Base-by-base conservation (phyloP, 2,329 filamentous ascomycete species). In the Ceratocystis harringtonii region DNA sequence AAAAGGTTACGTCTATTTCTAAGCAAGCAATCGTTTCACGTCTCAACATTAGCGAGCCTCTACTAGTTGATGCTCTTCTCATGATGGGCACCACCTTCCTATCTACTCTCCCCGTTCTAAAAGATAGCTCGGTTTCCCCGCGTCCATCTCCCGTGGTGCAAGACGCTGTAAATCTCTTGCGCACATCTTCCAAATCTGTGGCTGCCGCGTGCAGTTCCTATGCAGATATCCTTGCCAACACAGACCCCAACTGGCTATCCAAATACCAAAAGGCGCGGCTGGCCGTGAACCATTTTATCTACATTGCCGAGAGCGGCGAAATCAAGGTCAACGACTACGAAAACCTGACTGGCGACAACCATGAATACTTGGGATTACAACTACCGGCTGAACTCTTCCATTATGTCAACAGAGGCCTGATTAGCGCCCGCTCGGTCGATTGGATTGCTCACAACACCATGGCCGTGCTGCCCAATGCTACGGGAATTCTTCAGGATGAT, bases 331-430 rank as follows among this genome's bases (percentile, higher is more conserved):
- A 90, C 70, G 86, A 92, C 70, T 82, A 80, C 65, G 87, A 89
- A 6, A 80, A 84, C 65, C 82, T 91, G 22, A 92, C 94, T 1
- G 82, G 82, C 58, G 92, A 97, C 72, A 86, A 94, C 69, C 89
- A 95, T 72, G 87, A 92, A 71, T 92, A 96, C 72, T 84, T 96
- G 68, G 91, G 91, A n/a, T 84, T 95, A 67, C 88, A 92, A 67
- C 79, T 99, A 4, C 91, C 94, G 0, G 85, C 91, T 50, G 94
- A 99, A 75, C 79, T 97, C 19, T 92, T 92, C 73, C 88, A 90
- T 74, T 97, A 97, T 74, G 80, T 96, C 62, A 91, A 90, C 67
- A 86, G 83, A 63, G 94, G 90, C 43, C 78, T 96, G 55, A 84
- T 97, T 69, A 85, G 89, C 32, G 81, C 90, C 28, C 84, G 89